These are phyloP conservation scores for Ailanthus altissimus DNA, from an alignment of 345 rosid species.

Conservation along the genomic window DNA sequence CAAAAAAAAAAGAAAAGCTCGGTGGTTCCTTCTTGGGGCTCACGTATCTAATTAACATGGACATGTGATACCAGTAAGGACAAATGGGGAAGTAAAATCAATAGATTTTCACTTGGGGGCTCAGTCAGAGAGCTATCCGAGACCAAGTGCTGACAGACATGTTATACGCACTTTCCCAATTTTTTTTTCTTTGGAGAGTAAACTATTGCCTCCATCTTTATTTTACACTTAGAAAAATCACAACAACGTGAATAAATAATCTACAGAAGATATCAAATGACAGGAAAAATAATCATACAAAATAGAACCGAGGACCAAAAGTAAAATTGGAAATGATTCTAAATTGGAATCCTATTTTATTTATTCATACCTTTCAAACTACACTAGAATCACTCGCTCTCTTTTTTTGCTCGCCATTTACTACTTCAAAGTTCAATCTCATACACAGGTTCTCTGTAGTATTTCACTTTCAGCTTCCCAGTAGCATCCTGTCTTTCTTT, in stretches of 20 bases:
- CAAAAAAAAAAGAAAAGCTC: not conserved
- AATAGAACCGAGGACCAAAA: constrained; percentile 22
- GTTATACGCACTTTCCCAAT: not conserved
- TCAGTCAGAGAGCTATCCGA: constrained; percentile 19
- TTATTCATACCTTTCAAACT: constrained; percentile 8
- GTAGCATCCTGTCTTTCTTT: not conserved
- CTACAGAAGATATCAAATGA: constrained; percentile 4
- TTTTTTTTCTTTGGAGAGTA: not conserved
- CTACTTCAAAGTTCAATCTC: constrained; percentile 8
- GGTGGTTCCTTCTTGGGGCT: constrained; percentile 16
- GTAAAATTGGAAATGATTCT: not conserved
- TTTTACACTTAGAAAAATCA: constrained; percentile 18
- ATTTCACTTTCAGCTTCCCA: not conserved
- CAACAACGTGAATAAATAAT: constrained; percentile 12
- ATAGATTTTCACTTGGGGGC: constrained; percentile 6
- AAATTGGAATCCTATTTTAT: constrained; percentile 26
- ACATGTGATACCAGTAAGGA: constrained; percentile 40
- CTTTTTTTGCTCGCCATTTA: not conserved
- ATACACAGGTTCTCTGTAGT: not conserved
- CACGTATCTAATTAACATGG: constrained; percentile 14
- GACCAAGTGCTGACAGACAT: constrained; percentile 18
- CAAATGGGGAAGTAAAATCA: constrained; percentile 34
- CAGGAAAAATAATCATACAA: constrained; percentile 8
- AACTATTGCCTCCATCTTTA: not conserved
- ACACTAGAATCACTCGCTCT: not conserved